Evolutionary conservation across 441 rosid genomes (phyloP).

Genomic region (Melastoma candidum): DNA sequence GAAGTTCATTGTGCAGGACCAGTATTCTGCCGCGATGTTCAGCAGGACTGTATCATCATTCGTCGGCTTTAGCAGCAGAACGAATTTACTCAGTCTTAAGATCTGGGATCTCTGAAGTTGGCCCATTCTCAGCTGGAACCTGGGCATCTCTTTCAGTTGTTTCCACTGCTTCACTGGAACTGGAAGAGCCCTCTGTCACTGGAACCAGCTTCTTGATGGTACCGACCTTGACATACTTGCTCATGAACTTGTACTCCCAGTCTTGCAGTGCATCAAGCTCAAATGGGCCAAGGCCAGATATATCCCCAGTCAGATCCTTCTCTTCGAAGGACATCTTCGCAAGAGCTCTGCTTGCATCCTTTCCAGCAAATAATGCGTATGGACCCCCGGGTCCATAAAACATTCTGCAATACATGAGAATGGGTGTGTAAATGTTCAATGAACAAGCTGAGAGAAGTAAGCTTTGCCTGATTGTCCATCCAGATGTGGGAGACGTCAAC

Average conservation of each 20-base stretch:
- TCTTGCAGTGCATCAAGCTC: conserved; percentile 28
- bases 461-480: too few species aligned
- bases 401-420: conserved; percentile 12
- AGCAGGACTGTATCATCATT: neutral
- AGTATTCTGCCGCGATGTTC: too few species aligned
- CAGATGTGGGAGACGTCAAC: too few species aligned
- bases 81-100: conserved; percentile 18
- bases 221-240: conserved; percentile 27
- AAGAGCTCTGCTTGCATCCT: conserved; percentile 24
- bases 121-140: conserved; percentile 37
- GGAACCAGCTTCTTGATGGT: conserved; percentile 31
- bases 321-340: conserved; percentile 26
- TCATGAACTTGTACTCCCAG: conserved; percentile 33
- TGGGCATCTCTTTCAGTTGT: conserved; percentile 27
- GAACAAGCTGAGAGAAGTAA: too few species aligned
- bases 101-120: conserved; percentile 17
- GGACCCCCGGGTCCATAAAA: conserved; percentile 26
- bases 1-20: too few species aligned
- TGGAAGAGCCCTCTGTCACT: conserved; percentile 27
- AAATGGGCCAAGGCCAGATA: conserved; percentile 23
- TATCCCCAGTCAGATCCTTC: conserved; percentile 21
- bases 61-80: conserved; percentile 10
- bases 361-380: conserved; percentile 22
- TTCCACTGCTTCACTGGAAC: conserved; percentile 34
- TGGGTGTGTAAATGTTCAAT: too few species aligned